Evolutionary conservation across 2,329 filamentous ascomycete genomes (phyloP).

Genomic region (Fusarium armeniacum): DNA sequence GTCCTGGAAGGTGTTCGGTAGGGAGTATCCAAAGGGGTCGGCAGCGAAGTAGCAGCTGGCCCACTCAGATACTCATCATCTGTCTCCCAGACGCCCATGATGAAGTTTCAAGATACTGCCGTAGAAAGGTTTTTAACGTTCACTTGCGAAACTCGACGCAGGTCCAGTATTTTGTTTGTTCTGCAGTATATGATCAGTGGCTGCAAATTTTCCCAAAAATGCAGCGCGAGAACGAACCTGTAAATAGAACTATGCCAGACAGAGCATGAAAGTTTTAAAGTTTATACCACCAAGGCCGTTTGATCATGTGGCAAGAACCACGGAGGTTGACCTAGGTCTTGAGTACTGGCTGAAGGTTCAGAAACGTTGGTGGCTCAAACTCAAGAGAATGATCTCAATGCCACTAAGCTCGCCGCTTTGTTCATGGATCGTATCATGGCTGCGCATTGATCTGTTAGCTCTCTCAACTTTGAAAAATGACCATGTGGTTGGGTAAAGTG

Average conservation of each 20-base stretch:
- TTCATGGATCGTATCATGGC: conserved; percentile 20
- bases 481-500: not conserved
- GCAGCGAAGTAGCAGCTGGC: conserved; percentile 70
- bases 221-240: not conserved
- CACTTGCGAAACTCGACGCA: not conserved
- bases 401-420: conserved; percentile 17
- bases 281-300: too few species aligned
- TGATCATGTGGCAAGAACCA: too few species aligned
- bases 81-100: conserved; percentile 72
- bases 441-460: conserved; percentile 18
- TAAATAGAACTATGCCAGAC: not conserved
- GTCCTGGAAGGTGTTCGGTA: conserved; percentile 78
- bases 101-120: conserved; percentile 32
- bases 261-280: not conserved
- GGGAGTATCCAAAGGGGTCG: conserved; percentile 79
- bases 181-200: not conserved
- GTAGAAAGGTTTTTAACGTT: not conserved
- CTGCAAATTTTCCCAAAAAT: not conserved
- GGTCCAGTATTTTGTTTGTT: not conserved
- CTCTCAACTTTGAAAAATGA: not conserved
- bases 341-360: conserved; percentile 6
- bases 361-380: conserved; percentile 9
- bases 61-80: conserved; percentile 72
- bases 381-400: conserved; percentile 21
- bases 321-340: too few species aligned